Percentiles rank a stretch among this genome's conserved stretches.
Conservation (phyloP, 2,329 filamentous ascomycete species). For the Leptographium flavum region DNA sequence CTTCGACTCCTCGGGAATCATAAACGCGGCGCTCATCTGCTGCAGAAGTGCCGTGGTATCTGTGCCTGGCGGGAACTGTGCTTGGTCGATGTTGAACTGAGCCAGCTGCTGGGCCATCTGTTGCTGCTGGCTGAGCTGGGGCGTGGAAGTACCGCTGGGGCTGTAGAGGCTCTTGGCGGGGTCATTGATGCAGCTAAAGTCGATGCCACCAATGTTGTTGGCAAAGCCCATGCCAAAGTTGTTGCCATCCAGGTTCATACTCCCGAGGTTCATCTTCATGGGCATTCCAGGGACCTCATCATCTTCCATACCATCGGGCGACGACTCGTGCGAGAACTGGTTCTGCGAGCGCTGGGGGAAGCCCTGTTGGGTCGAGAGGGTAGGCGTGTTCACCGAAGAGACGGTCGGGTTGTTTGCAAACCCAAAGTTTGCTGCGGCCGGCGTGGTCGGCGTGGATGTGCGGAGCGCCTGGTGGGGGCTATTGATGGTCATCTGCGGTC, state of each 20-base stretch:
- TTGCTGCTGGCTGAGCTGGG: conserved; percentile 45
- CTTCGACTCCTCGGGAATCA: conserved; percentile 81
- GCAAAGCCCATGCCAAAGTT: conserved; percentile 42
- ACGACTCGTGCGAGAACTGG: conserved; percentile 27
- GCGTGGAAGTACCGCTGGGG: conserved; percentile 50
- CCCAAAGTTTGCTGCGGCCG: conserved; percentile 60
- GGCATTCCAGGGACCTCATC: conserved; percentile 53
- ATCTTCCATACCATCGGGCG: conserved; percentile 57
- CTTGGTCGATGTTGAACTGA: conserved; percentile 60
- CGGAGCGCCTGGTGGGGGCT: conserved; percentile 69
- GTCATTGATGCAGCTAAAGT: conserved; percentile 63
- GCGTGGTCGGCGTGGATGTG: conserved; percentile 75
- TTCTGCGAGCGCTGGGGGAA: conserved; percentile 43
- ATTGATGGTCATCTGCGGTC: conserved; percentile 65
- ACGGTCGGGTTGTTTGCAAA: conserved; percentile 91
- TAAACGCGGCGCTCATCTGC: conserved; percentile 39
- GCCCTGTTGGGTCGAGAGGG: conserved; percentile 60
- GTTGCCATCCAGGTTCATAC: conserved; percentile 39
- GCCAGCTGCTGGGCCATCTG: conserved; percentile 54
- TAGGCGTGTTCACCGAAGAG: conserved; percentile 92
- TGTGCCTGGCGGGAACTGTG: conserved; percentile 62
- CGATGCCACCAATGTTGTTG: conserved; percentile 25
- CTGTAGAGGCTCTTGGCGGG: conserved; percentile 89
- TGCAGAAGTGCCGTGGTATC: conserved; percentile 48
- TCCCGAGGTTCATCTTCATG: conserved; percentile 43